Percentiles rank a stretch among this genome's conserved stretches.
Conservation (phyloP, 2,329 filamentous ascomycete genomes). For the Neophaeococcomyces mojaviensis region DNA sequence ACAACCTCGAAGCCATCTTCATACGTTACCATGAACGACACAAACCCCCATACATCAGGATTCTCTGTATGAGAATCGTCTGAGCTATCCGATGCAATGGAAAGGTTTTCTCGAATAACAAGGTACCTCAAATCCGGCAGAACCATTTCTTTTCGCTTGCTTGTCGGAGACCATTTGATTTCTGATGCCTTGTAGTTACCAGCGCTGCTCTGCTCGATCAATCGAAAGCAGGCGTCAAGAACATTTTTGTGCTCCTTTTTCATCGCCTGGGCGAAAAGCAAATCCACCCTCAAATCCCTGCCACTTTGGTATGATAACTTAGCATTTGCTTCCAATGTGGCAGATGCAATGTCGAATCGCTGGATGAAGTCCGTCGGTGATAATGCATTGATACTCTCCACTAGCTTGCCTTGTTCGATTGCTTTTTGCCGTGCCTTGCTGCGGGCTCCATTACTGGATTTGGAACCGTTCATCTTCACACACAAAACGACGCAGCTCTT, state of each 20-base stretch:
- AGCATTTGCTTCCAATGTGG: constrained; percentile 10
- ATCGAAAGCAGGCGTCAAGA: constrained; percentile 44
- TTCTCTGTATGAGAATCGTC: background rate
- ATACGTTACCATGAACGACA: constrained; percentile 51
- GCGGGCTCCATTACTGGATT: background rate
- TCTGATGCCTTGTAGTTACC: constrained; percentile 6
- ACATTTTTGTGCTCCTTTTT: constrained; percentile 22
- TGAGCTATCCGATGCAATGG: background rate
- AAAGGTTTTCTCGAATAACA: constrained; percentile 30
- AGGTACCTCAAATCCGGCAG: constrained; percentile 53
- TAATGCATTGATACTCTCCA: constrained; percentile 38
- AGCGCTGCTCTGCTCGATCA: constrained; percentile 36
- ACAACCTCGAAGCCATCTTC: constrained; percentile 49
- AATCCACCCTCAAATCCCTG: background rate
- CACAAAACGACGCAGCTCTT: no score
- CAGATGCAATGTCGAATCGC: constrained; percentile 20
- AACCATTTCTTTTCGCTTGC: constrained; percentile 52
- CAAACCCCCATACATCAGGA: constrained; percentile 32
- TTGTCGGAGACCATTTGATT: constrained; percentile 45
- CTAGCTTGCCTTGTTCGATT: constrained; percentile 22
- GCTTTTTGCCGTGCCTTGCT: constrained; percentile 8
- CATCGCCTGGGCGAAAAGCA: background rate
- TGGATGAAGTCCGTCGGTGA: constrained; percentile 32
- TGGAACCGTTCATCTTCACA: no score
- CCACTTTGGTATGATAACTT: constrained; percentile 10